phyloP scores from a whole-genome alignment of 225 moss, liverwort and hornwort species.

The Lunularia cruciata region DNA sequence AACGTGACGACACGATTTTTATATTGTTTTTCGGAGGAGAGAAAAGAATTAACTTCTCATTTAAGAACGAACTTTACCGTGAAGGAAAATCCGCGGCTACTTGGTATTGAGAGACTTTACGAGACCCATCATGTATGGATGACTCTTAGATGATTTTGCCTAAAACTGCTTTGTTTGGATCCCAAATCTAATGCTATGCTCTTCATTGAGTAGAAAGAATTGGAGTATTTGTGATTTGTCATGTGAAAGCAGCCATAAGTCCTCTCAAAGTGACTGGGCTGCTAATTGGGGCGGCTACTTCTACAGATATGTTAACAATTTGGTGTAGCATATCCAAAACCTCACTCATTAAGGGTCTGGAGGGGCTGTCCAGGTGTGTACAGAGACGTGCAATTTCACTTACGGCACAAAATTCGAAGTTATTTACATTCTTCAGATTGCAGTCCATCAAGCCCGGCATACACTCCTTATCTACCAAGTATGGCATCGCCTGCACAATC shows the following conservation, averaged over 20 bases:
- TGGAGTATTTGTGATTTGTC: slow-evolving; percentile 2
- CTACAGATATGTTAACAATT: slow-evolving; percentile 42
- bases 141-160: neutral
- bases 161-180: neutral
- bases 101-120: too few relatives aligned
- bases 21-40: too few relatives aligned
- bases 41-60: too few relatives aligned
- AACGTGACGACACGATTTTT: too few relatives aligned
- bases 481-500: slow-evolving; percentile 41
- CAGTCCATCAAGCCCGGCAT: slow-evolving; percentile 43
- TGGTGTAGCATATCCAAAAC: slow-evolving; percentile 45
- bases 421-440: slow-evolving; percentile 38
- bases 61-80: too few relatives aligned
- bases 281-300: slow-evolving; percentile 49
- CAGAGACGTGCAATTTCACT: slow-evolving; percentile 49
- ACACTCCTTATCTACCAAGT: slow-evolving; percentile 31
- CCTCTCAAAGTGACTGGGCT: slow-evolving; percentile 53
- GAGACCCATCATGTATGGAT: too few relatives aligned
- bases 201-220: neutral
- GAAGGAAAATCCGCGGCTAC: too few relatives aligned
- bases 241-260: slow-evolving; percentile 43
- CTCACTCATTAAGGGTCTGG: slow-evolving; percentile 38
- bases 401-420: slow-evolving; percentile 41
- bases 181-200: neutral
- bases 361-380: slow-evolving; percentile 35